Percentiles rank a stretch among this genome's conserved stretches.
phyloP scores from a whole-genome alignment of 2,329 filamentous ascomycete species.

The Cladosporium sp. region DNA sequence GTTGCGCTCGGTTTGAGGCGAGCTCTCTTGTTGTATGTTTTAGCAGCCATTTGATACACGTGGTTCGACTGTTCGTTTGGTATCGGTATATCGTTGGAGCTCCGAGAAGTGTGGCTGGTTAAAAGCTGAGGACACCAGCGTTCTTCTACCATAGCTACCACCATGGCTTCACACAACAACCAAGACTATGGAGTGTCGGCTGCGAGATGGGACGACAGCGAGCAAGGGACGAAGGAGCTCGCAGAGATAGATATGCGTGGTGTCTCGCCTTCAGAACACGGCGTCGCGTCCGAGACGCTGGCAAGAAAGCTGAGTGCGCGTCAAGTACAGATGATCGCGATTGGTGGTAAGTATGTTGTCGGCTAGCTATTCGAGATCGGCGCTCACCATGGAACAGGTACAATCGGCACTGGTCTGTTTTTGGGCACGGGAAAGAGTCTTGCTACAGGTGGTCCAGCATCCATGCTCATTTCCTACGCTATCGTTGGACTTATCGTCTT shows the following conservation, averaged over 20 bases:
- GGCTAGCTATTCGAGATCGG: conserved; percentile 58
- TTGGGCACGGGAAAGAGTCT: conserved; percentile 60
- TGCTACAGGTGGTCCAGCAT: conserved; percentile 56
- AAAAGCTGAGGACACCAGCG: neutral
- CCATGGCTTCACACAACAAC: neutral
- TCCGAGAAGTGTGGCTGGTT: neutral
- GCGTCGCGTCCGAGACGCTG: conserved; percentile 35
- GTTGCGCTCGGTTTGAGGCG: neutral
- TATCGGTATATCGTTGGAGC: neutral
- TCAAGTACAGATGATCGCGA: conserved; percentile 65
- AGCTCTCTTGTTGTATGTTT: neutral
- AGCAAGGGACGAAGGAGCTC: conserved; percentile 9
- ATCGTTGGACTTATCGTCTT: conserved; percentile 71
- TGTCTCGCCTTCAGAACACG: neutral
- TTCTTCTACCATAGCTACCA: neutral
- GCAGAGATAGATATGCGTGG: conserved; percentile 1
- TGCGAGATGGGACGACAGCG: conserved; percentile 5
- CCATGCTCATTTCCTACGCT: conserved; percentile 69
- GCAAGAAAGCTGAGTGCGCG: conserved; percentile 56
- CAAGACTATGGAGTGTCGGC: neutral
- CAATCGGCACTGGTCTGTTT: conserved; percentile 44
- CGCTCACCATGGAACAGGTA: conserved; percentile 41
- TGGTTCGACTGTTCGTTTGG: neutral
- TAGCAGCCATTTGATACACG: neutral
- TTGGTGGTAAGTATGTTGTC: conserved; percentile 50